These are phyloP conservation scores for Podospora australis DNA, from an alignment of 495 filamentous ascomycete genomes.

Conservation along the genomic window DNA sequence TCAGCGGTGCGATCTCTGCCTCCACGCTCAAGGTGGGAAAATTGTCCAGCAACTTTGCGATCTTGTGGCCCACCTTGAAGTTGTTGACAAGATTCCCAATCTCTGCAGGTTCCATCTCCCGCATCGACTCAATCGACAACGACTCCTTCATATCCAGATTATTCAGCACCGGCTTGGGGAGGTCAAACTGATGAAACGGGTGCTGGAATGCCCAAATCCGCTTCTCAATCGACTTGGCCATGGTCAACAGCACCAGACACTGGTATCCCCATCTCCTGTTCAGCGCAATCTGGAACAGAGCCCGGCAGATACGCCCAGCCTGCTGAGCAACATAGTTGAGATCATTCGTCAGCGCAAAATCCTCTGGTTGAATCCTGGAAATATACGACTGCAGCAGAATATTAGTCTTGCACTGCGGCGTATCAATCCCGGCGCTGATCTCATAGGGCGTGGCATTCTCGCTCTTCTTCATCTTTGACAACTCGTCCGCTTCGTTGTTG, in stretches of 20 bases:
- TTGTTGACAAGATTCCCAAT: conserved; percentile 93
- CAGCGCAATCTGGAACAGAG: conserved; percentile 94
- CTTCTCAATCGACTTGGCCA: conserved; percentile 96
- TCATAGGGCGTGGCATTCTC: conserved; percentile 64
- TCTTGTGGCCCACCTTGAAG: conserved; percentile 69
- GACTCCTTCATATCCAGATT: conserved; percentile 73
- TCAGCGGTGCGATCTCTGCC: conserved; percentile 89
- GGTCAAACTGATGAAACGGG: conserved; percentile 89
- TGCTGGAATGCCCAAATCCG: conserved; percentile 92
- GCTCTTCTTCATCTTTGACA: conserved; percentile 51
- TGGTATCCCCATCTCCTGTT: conserved; percentile 93
- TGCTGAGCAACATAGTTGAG: conserved; percentile 94
- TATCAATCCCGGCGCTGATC: conserved; percentile 66
- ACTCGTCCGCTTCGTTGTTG: conserved; percentile 78
- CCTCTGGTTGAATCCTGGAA: conserved; percentile 77
- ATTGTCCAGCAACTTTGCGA: conserved; percentile 74
- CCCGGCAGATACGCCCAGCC: conserved; percentile 85
- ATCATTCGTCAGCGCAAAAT: conserved; percentile 89
- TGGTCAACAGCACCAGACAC: conserved; percentile 76
- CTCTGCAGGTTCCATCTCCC: conserved; percentile 87
- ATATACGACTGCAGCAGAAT: conserved; percentile 93
- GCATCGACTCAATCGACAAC: conserved; percentile 71
- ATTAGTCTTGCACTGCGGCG: conserved; percentile 86
- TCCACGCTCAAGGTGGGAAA: conserved; percentile 90
- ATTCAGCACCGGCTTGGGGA: conserved; percentile 73